Conservation (phyloP, 108 stramenopile genomes). For the Nitzschia sp. region DNA sequence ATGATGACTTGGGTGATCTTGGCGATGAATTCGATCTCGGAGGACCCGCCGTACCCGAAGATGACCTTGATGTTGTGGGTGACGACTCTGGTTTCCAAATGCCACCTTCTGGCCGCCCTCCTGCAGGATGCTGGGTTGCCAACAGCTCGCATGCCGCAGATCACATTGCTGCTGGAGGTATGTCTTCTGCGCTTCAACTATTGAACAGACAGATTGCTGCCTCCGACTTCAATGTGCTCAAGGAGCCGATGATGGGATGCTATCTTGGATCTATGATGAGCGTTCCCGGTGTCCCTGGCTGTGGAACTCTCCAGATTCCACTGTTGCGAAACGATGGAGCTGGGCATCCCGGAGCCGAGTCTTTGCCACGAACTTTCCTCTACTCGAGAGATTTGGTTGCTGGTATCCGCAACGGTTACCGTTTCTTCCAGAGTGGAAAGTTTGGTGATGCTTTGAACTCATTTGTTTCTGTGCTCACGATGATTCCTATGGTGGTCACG, state of each 20-base stretch:
- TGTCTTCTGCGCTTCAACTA: slow-evolving; percentile 93
- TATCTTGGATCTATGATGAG: slow-evolving; percentile 85
- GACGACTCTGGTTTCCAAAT: slow-evolving; percentile 79
- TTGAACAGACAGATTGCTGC: slow-evolving; percentile 97
- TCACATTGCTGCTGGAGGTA: slow-evolving; percentile 94
- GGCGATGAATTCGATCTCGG: slow-evolving; percentile 63
- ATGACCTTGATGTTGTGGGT: slow-evolving; percentile 57
- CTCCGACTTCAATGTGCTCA: slow-evolving; percentile 86
- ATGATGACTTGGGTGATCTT: slow-evolving; percentile 82
- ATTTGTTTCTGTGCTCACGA: slow-evolving; percentile 73
- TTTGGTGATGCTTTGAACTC: slow-evolving; percentile 85
- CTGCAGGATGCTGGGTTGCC: slow-evolving; percentile 84
- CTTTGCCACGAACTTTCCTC: slow-evolving; percentile 76
- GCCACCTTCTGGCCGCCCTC: slow-evolving; percentile 87
- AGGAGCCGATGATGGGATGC: slow-evolving; percentile 75
- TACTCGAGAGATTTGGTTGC: slow-evolving; percentile 68
- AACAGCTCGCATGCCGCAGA: slow-evolving; percentile 95
- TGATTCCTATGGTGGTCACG: slow-evolving; percentile 89
- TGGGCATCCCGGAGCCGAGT: slow-evolving; percentile 77
- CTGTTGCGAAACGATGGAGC: slow-evolving; percentile 81
- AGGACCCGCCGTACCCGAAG: slow-evolving; percentile 42
- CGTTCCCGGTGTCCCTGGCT: slow-evolving; percentile 86
- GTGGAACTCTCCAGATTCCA: slow-evolving; percentile 66
- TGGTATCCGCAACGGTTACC: slow-evolving; percentile 87
- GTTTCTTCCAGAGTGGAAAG: slow-evolving; percentile 92